Evolutionary conservation across 371 early-diverging fungal genomes (phyloP).

Genomic region (Circinella umbellata): DNA sequence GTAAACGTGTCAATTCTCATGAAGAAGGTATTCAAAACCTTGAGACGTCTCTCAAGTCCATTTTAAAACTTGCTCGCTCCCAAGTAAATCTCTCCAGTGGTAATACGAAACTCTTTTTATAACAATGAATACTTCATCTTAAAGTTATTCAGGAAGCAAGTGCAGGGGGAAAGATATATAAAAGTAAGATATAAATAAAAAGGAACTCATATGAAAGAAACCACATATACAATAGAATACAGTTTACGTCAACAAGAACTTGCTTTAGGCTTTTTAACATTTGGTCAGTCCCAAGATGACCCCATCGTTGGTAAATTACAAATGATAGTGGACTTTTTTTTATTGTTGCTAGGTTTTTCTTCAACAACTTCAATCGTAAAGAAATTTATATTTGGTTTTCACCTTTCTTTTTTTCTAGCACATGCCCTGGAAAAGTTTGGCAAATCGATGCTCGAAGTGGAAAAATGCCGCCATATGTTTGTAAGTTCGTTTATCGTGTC

Average conservation of each 20-base stretch:
- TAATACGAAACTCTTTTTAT: slow-evolving; percentile 16
- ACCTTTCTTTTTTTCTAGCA: slow-evolving; percentile 25
- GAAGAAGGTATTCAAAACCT: slow-evolving; percentile 65
- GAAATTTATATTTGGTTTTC: too few species aligned
- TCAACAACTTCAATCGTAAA: too few species aligned
- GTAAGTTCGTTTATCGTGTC: slow-evolving; percentile 29
- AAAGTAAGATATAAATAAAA: neutral
- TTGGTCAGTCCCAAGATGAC: slow-evolving; percentile 64
- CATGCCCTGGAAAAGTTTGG: slow-evolving; percentile 62
- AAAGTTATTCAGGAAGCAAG: neutral
- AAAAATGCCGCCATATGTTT: slow-evolving; percentile 66
- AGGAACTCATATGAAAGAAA: neutral
- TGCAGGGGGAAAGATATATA: neutral
- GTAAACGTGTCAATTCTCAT: slow-evolving; percentile 58
- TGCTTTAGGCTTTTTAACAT: slow-evolving; percentile 53
- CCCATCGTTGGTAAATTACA: slow-evolving; percentile 59
- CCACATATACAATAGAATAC: slow-evolving; percentile 38
- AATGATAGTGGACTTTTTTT: too few species aligned
- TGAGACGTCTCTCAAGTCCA: slow-evolving; percentile 53
- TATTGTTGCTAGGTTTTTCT: too few species aligned
- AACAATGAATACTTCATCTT: neutral
- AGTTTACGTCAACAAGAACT: slow-evolving; percentile 59
- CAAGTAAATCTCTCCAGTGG: slow-evolving; percentile 61
- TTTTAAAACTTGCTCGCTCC: slow-evolving; percentile 59
- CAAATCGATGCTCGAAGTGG: slow-evolving; percentile 63